These are phyloP conservation scores for Hortiboletus campestris DNA, from an alignment of 768 basidiomycete genomes.

Conservation along the genomic window DNA sequence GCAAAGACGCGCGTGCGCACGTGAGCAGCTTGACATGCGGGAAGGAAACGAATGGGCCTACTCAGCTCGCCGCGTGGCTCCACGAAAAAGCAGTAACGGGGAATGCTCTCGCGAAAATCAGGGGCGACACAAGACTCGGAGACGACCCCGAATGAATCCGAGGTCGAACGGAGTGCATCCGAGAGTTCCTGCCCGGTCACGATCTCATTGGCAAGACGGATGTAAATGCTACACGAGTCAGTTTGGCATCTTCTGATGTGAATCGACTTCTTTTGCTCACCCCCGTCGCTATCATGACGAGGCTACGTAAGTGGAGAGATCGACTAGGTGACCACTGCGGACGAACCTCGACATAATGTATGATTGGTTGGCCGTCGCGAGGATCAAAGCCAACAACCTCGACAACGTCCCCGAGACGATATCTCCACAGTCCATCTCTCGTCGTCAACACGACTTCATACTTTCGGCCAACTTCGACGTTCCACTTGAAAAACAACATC, in stretches of 20 bases:
- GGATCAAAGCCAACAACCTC: slow-evolving; percentile 24
- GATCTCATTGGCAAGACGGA: slow-evolving; percentile 24
- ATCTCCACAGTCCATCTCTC: slow-evolving; percentile 26
- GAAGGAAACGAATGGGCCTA: background rate
- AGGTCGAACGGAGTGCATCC: slow-evolving; percentile 12
- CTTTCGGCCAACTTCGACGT: slow-evolving; percentile 13
- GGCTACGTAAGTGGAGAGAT: background rate
- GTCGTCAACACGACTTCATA: slow-evolving; percentile 25
- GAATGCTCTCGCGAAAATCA: slow-evolving; percentile 16
- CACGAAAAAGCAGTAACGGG: slow-evolving; percentile 22
- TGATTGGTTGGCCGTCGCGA: slow-evolving; percentile 19
- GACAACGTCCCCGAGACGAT: slow-evolving; percentile 21
- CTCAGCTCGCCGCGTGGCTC: slow-evolving; percentile 12
- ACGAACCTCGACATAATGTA: slow-evolving; percentile 25
- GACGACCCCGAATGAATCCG: slow-evolving; percentile 16
- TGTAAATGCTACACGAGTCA: slow-evolving; percentile 6
- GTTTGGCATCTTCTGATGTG: background rate
- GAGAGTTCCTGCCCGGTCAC: slow-evolving; percentile 22
- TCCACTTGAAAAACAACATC: slow-evolving; percentile 16
- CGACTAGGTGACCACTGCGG: background rate
- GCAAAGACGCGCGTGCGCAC: background rate
- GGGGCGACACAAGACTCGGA: slow-evolving; percentile 22
- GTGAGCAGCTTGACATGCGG: background rate
- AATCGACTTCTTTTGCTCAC: slow-evolving; percentile 7
- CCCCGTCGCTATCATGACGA: slow-evolving; percentile 15